Conservation (phyloP, 2,329 filamentous ascomycete genomes). For the Pseudovirgaria hyperparasitica region DNA sequence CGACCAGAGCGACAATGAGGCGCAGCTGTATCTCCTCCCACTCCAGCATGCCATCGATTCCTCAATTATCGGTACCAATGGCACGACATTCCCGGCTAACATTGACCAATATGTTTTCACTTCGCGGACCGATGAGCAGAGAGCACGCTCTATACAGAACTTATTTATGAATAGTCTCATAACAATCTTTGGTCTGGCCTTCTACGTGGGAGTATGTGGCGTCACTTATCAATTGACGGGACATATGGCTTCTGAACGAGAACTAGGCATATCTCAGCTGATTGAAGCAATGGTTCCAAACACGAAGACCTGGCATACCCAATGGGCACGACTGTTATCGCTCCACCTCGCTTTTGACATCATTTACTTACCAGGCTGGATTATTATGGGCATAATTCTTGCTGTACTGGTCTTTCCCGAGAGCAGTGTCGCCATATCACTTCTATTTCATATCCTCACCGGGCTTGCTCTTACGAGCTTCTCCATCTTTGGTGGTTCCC, state of each 20-base stretch:
- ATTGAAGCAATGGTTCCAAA: conserved; percentile 88
- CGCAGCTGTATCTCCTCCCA: conserved; percentile 65
- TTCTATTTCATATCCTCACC: conserved; percentile 57
- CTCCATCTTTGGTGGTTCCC: conserved; percentile 66
- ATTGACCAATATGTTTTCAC: conserved; percentile 66
- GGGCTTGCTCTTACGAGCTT: conserved; percentile 69
- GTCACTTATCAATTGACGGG: conserved; percentile 81
- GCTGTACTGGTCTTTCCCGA: conserved; percentile 41
- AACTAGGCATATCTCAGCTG: conserved; percentile 75
- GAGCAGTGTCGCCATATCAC: conserved; percentile 29
- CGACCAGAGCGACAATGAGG: conserved; percentile 54
- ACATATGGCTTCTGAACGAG: conserved; percentile 72
- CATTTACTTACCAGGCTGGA: conserved; percentile 72
- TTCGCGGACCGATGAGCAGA: conserved; percentile 53
- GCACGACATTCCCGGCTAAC: conserved; percentile 22
- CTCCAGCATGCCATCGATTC: conserved; percentile 67
- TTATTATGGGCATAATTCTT: conserved; percentile 61
- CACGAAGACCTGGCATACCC: conserved; percentile 58
- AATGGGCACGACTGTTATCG: conserved; percentile 63
- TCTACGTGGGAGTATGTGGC: conserved; percentile 68
- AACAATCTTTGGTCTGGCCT: conserved; percentile 63
- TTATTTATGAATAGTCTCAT: conserved; percentile 63
- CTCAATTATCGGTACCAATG: conserved; percentile 50
- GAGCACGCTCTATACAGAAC: conserved; percentile 50
- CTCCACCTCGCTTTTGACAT: conserved; percentile 70